Base-by-base conservation (phyloP, 345 rosid genomes). In the Eucalyptus sideroxylon region DNA sequence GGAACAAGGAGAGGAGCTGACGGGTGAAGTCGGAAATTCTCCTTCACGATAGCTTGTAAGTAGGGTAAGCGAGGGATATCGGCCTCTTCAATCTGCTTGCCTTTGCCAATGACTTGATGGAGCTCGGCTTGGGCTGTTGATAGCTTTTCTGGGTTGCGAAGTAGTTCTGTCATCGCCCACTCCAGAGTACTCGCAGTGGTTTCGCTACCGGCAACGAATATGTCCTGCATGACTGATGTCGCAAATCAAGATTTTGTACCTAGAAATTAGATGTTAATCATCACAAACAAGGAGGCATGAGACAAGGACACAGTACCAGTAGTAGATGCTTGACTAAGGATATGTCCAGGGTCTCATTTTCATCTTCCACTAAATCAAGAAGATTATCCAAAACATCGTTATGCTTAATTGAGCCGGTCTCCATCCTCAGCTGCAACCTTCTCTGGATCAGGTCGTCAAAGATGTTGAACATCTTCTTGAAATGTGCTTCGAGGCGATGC, bases 311-410 rank as follows among this genome's bases (percentile, higher is more conserved):
- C 81, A 16, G 42, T 69, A 69, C 81, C 42, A 69, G 81, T 5
- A 34, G 6, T 34, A 31, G 42, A 34, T 69, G 81, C 81, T 69
- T 50, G 51, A 34, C 24, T 34, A 69, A 81, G 50, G 80, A 88
- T 12, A 40, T 44, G 44, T 67, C 80, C 67, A 92, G 88, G 51
- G 69, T 92, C 44, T 91, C 90, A 23, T 31, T 72, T n/a, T 69
- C n/a, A 13, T 89, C 90, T 27, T 92, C 91, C 8, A 27, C 55
- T 23, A 93, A 69, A 69, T 80, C 45, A 34, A 93, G 91, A 21
- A 94, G 93, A 55, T 86, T 85, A 51, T 93, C 95, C 56, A 94
- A 86, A 53, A 92, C 67, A 91, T 93, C 95, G 44, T 89, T 86
- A 17, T 31, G 2, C 11, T 89, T 9, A 15, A 60, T n/a, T 30